phyloP scores from a whole-genome alignment of 73 alveolate genomes.

The Paraurostyla sp. region DNA sequence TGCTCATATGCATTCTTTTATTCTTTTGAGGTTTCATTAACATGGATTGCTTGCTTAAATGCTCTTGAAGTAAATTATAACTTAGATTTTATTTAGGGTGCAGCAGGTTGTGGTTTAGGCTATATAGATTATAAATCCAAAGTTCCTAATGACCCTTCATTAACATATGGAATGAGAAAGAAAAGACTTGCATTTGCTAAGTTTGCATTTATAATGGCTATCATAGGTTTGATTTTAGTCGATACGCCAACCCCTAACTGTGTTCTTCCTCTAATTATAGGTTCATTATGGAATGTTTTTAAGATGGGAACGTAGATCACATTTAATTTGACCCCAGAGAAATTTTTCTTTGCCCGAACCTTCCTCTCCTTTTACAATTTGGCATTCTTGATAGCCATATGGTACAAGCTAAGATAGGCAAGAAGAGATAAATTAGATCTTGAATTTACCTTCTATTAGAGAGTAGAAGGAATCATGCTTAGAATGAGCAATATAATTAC shows the following conservation, averaged over 20 bases:
- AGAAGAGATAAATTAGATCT: conserved; percentile 68
- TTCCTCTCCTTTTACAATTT: conserved; percentile 65
- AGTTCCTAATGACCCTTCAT: background rate
- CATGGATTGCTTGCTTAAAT: conserved; percentile 66
- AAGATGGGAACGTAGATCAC: conserved; percentile 67
- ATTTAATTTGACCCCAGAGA: conserved; percentile 66
- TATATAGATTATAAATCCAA: conserved; percentile 67
- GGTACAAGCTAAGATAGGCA: conserved; percentile 68
- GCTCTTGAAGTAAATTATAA: conserved; percentile 56
- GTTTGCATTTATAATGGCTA: conserved; percentile 63
- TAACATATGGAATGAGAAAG: conserved; percentile 63
- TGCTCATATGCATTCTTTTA: conserved; percentile 64
- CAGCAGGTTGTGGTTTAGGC: conserved; percentile 76
- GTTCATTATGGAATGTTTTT: conserved; percentile 48
- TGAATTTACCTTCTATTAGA: conserved; percentile 47
- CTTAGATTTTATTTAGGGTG: conserved; percentile 24
- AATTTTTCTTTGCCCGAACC: conserved; percentile 66
- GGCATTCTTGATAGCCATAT: conserved; percentile 29
- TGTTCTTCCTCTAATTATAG: conserved; percentile 58
- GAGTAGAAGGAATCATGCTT: conserved; percentile 51
- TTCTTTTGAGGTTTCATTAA: conserved; percentile 38
- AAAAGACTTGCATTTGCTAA: conserved; percentile 74
- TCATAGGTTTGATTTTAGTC: conserved; percentile 15
- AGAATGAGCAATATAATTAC: background rate
- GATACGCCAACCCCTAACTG: conserved; percentile 68